A percentile compares a stretch with the other conserved stretches of the same genome.
These are phyloP conservation scores for Zasmidium cellare DNA, from an alignment of 2,329 filamentous ascomycete genomes.

Conservation along the genomic window DNA sequence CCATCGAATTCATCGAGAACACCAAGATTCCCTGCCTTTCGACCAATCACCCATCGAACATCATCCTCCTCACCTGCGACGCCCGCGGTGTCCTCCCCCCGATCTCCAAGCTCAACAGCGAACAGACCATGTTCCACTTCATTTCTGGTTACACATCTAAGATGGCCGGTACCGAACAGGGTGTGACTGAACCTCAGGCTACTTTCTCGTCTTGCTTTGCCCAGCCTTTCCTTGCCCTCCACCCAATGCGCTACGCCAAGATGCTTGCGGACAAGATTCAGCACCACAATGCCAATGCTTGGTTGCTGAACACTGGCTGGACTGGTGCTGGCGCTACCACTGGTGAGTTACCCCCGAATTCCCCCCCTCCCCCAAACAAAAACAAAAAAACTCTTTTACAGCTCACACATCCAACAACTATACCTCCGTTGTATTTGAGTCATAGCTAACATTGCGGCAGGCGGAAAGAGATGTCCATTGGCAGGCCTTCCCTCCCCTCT, in stretches of 20 bases:
- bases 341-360: conserved; percentile 44
- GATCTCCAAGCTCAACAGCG: conserved; percentile 91
- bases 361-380: too few species aligned
- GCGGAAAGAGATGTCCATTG: conserved; percentile 90
- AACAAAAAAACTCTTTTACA: too few species aligned
- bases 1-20: conserved; percentile 98
- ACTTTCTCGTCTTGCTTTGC: conserved; percentile 99
- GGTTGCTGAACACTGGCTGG: conserved; percentile 98
- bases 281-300: conserved; percentile 91
- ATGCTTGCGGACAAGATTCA: conserved; percentile 99
- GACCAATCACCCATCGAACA: conserved; percentile 87
- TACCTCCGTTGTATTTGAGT: too few species aligned
- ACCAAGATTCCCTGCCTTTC: conserved; percentile 97
- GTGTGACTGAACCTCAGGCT: conserved; percentile 93
- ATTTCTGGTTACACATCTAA: conserved; percentile 99
- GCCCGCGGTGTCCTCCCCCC: conserved; percentile 95
- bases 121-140: conserved; percentile 99
- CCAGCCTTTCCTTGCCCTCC: conserved; percentile 96
- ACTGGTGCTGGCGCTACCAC: conserved; percentile 84
- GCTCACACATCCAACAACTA: too few species aligned
- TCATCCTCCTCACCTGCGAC: conserved; percentile 96
- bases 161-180: conserved; percentile 99
- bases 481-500: too few species aligned
- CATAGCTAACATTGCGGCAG: too few species aligned
- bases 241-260: conserved; percentile 98